Evolutionary conservation across 1,139 yeast genomes (phyloP), one percentile per base, ranked within the genome.

Genomic region (Nadsonia starkeyi-henricii): DNA sequence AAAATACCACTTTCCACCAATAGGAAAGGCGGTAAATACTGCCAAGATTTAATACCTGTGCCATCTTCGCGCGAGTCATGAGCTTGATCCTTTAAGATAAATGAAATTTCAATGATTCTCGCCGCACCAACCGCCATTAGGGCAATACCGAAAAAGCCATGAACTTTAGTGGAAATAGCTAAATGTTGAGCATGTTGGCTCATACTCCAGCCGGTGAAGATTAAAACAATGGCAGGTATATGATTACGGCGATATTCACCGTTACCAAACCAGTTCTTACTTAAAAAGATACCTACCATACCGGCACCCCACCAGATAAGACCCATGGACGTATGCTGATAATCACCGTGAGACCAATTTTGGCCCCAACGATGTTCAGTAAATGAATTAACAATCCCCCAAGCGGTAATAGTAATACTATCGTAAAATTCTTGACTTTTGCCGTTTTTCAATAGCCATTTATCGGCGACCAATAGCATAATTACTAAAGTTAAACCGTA

Each of bases 301-400:
- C 96, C 97, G 46, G 95, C 94, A 50, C 86, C 78, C 93, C 96
- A 88, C 95, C 96, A 89, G 42, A 89, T 74, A 51, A 89, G 83
- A 1, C 97, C 97, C 95, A 89, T 86, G 26, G 94, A 77, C 0
- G 97, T 86, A 64, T 88, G 96, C 66, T 88, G 96, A 62, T 81
- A 85, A 48, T 67, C 71, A 30, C 95, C 93, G 71, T 85, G 93
- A 46, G 75, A 73, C 97, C 97, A 89, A 9, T 71, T 76, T 60
- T 85, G 91, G 37, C 95, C 95, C 96, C 96, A 88, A 54, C 96
- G 70, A 63, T 89, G 97, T 63, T 89, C 97, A 1, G 97, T 89
- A 63, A 89, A 89, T 0, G 96, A 86, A 63, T 89, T 89, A 52
- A 89, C 83, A 41, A 88, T 78, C 4, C 97, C 97, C 95, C 96